Conservation (phyloP, 768 basidiomycete genomes). For the Hericium coralloides region DNA sequence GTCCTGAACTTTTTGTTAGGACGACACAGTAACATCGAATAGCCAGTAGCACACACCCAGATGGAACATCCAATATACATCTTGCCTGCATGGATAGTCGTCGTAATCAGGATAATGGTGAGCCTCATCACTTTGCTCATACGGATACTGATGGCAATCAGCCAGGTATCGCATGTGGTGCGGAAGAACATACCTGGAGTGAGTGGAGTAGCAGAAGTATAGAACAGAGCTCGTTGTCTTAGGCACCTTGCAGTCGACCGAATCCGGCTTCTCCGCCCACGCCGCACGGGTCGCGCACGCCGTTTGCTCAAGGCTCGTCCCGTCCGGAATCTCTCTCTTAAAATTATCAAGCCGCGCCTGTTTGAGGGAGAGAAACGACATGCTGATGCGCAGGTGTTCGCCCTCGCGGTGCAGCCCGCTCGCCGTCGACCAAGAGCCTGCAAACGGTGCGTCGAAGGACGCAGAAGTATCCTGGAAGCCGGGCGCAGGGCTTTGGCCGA, state of each 20-base stretch:
- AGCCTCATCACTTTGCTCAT: slow-evolving; percentile 60
- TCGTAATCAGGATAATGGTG: slow-evolving; percentile 75
- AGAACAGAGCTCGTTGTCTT: slow-evolving; percentile 28
- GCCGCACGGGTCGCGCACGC: slow-evolving; percentile 23
- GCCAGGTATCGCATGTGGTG: not conserved
- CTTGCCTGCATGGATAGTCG: slow-evolving; percentile 51
- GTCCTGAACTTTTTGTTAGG: slow-evolving; percentile 37
- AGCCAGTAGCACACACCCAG: slow-evolving; percentile 40
- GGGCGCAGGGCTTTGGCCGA: slow-evolving; percentile 38
- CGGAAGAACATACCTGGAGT: slow-evolving; percentile 34
- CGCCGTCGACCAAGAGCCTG: slow-evolving; percentile 39
- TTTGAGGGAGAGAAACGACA: slow-evolving; percentile 66
- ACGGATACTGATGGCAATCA: slow-evolving; percentile 50
- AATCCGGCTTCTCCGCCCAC: slow-evolving; percentile 35
- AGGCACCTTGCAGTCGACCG: slow-evolving; percentile 27
- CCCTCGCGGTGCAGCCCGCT: slow-evolving; percentile 29
- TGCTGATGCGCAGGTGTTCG: slow-evolving; percentile 47
- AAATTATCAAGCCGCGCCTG: slow-evolving; percentile 39
- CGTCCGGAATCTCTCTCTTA: slow-evolving; percentile 32
- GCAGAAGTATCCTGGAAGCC: slow-evolving; percentile 44
- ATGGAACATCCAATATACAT: slow-evolving; percentile 79
- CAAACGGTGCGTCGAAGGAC: slow-evolving; percentile 40
- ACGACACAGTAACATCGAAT: not conserved
- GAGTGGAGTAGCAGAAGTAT: slow-evolving; percentile 58
- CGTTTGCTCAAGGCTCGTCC: slow-evolving; percentile 28